Evolutionary conservation across 129 eudicot genomes (phyloP).

Genomic region (Flaveria ramosissima): DNA sequence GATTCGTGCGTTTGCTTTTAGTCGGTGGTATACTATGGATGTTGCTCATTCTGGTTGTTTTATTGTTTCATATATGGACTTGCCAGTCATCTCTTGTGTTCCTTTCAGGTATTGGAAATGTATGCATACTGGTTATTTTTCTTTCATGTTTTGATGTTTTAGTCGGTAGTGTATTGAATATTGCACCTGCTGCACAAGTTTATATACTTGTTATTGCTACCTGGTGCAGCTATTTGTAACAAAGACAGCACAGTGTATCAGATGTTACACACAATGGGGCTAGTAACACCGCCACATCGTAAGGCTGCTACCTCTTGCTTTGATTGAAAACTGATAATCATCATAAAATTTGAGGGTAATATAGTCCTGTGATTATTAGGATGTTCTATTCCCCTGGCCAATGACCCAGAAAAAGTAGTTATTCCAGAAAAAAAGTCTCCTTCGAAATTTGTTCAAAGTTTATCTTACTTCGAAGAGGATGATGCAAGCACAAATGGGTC

Average conservation of each 20-base stretch:
- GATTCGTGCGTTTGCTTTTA: slow-evolving; percentile 80
- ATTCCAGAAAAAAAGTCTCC: slow-evolving; percentile 68
- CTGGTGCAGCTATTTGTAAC: slow-evolving; percentile 78
- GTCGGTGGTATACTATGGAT: slow-evolving; percentile 93
- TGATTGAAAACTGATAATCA: background rate
- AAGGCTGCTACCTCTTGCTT: slow-evolving; percentile 36
- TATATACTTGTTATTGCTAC: slow-evolving; percentile 1
- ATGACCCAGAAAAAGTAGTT: slow-evolving; percentile 67
- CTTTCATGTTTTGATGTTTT: background rate
- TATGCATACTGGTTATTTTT: background rate
- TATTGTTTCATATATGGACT: slow-evolving; percentile 85
- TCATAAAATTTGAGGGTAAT: background rate
- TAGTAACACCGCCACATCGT: slow-evolving; percentile 92
- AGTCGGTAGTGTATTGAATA: no score
- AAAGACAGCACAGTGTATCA: slow-evolving; percentile 76
- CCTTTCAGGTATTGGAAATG: slow-evolving; percentile 64
- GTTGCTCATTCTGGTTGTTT: slow-evolving; percentile 68
- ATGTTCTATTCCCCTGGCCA: slow-evolving; percentile 74
- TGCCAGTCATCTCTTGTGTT: slow-evolving; percentile 89
- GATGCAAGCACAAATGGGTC: slow-evolving; percentile 51
- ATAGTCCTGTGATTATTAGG: slow-evolving; percentile 47
- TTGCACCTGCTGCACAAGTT: background rate
- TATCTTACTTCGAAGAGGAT: slow-evolving; percentile 72
- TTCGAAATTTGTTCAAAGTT: slow-evolving; percentile 55
- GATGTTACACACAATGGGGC: slow-evolving; percentile 75